Percentiles rank a stretch among this genome's conserved stretches.
Evolutionary conservation across 306 rosid genomes (phyloP).

Genomic region (Glycine soja): DNA sequence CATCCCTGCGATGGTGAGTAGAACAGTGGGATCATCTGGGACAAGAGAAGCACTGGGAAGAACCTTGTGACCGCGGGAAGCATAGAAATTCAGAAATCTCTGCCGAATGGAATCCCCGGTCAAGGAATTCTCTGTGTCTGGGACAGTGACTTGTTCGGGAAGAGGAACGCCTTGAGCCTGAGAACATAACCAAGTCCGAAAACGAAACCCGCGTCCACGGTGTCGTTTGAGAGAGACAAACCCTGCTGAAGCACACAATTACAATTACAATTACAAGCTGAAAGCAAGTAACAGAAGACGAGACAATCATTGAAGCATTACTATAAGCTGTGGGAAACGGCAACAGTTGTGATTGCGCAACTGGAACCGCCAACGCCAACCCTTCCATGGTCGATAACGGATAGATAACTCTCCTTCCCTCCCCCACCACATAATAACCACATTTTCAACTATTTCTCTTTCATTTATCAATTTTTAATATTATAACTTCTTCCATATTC

Average conservation of each 20-base stretch:
- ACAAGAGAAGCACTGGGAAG: conserved; percentile 94
- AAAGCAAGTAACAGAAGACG: not conserved
- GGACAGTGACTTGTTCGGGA: conserved; percentile 26
- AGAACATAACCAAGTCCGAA: conserved; percentile 58
- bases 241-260: not conserved
- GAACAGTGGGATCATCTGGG: conserved; percentile 93
- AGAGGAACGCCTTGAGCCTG: conserved; percentile 51
- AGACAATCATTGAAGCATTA: not conserved
- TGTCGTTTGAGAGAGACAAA: conserved; percentile 26
- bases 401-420: not conserved
- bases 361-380: conserved; percentile 41
- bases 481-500: too few species aligned
- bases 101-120: conserved; percentile 82
- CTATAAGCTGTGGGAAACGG: not conserved
- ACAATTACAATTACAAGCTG: not conserved
- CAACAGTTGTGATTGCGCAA: conserved; percentile 9
- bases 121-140: conserved; percentile 27
- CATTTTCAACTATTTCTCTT: not conserved
- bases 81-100: conserved; percentile 74
- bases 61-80: conserved; percentile 81
- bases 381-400: conserved; percentile 27
- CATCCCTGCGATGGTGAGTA: conserved; percentile 97
- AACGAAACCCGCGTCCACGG: conserved; percentile 50
- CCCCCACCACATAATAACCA: not conserved
- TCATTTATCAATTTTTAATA: too few species aligned